A percentile compares a stretch with the other conserved stretches of the same genome.
Conservation (phyloP, 225 moss, liverwort and hornwort species). For the Bryoerythrophyllum caledonicum region DNA sequence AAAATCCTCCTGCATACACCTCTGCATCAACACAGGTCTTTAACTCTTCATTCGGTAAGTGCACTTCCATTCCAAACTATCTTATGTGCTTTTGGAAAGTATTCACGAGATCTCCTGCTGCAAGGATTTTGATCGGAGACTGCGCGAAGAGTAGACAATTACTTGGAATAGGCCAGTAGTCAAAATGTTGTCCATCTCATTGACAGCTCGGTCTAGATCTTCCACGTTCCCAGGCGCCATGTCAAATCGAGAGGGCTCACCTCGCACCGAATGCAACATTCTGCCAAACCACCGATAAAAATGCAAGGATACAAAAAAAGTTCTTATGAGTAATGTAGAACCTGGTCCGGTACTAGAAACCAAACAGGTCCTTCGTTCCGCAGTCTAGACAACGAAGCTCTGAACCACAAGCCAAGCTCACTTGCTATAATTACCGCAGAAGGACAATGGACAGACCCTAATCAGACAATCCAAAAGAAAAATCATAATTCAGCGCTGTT, state of each 20-base stretch:
- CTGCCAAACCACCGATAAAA: slow-evolving; percentile 34
- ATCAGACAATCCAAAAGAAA: neutral
- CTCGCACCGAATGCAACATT: slow-evolving; percentile 92
- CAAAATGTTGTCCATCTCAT: slow-evolving; percentile 69
- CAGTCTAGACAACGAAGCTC: slow-evolving; percentile 11
- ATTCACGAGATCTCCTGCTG: slow-evolving; percentile 10
- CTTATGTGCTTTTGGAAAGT: slow-evolving; percentile 4
- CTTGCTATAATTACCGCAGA: neutral
- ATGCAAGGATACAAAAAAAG: neutral
- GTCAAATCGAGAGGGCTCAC: slow-evolving; percentile 71
- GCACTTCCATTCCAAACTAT: slow-evolving; percentile 17
- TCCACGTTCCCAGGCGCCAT: slow-evolving; percentile 80
- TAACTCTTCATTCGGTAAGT: slow-evolving; percentile 25
- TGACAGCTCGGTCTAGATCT: slow-evolving; percentile 72
- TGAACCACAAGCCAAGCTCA: slow-evolving; percentile 13
- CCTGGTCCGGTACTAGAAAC: slow-evolving; percentile 8
- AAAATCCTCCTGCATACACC: slow-evolving; percentile 91
- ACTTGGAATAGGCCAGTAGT: slow-evolving; percentile 83
- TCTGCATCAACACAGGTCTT: slow-evolving; percentile 53
- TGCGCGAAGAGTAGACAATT: slow-evolving; percentile 17
- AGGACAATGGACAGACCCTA: neutral
- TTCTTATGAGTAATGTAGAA: neutral
- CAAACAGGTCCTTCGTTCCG: neutral
- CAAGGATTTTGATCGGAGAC: slow-evolving; percentile 1
- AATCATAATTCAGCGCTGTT: slow-evolving; percentile 10